A percentile compares a stretch with the other conserved stretches of the same genome.
Evolutionary conservation across 83 land plant genomes (phyloP).

Genomic region (Isoetes engelmannii): DNA sequence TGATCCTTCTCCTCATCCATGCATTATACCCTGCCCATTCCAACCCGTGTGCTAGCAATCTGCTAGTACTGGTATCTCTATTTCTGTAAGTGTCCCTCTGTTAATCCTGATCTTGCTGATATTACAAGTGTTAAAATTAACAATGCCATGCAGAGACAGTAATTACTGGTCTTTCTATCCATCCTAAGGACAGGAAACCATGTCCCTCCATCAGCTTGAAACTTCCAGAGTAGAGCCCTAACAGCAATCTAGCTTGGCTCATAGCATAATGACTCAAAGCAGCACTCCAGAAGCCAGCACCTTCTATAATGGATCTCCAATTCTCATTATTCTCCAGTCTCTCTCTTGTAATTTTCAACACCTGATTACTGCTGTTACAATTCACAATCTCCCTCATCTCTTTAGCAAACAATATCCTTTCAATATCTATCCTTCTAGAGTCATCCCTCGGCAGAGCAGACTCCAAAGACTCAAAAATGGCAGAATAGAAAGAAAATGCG

Average conservation of each 20-base stretch:
- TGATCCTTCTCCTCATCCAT: too few species aligned
- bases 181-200: conserved; percentile 2
- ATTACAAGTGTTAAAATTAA: not conserved
- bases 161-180: not conserved
- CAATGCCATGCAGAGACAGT: not conserved
- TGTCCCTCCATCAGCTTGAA: not conserved
- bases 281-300: not conserved
- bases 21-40: too few species aligned
- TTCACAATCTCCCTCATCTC: not conserved
- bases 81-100: too few species aligned
- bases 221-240: not conserved
- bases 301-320: conserved; percentile 4
- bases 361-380: not conserved
- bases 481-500: not conserved
- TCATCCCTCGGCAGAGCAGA: not conserved
- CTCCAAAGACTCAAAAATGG: not conserved
- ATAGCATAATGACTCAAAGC: not conserved
- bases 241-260: not conserved
- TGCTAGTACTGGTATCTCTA: too few species aligned
- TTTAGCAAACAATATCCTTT: not conserved
- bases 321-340: not conserved
- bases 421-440: not conserved
- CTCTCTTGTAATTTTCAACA: not conserved
- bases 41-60: too few species aligned
- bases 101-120: too few species aligned